These are phyloP conservation scores for Aspergillus funiculosus DNA, from an alignment of 495 filamentous ascomycete genomes.

Conservation along the genomic window DNA sequence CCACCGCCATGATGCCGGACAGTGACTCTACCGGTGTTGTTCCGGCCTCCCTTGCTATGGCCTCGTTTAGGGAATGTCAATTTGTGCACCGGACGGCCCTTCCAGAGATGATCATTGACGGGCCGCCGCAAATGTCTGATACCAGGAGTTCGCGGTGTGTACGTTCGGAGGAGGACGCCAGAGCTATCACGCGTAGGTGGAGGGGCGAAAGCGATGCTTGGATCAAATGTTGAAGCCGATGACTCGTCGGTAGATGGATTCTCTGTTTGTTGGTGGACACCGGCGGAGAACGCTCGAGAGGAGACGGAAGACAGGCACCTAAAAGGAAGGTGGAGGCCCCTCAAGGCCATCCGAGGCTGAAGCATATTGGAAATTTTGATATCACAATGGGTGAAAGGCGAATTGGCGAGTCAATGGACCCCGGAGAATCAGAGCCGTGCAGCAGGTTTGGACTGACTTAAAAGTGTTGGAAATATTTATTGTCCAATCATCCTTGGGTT, in stretches of 20 bases:
- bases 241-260: slow-evolving; percentile 29
- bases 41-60: slow-evolving; percentile 85
- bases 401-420: slow-evolving; percentile 10
- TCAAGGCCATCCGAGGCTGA: slow-evolving; percentile 57
- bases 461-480: not conserved
- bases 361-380: slow-evolving; percentile 45
- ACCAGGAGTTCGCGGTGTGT: slow-evolving; percentile 93
- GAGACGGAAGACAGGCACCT: slow-evolving; percentile 34
- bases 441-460: not conserved
- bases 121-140: slow-evolving; percentile 83
- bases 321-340: slow-evolving; percentile 46
- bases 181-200: slow-evolving; percentile 38
- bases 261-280: slow-evolving; percentile 32
- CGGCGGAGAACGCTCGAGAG: slow-evolving; percentile 53
- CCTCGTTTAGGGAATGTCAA: slow-evolving; percentile 89
- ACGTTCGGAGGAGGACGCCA: slow-evolving; percentile 59
- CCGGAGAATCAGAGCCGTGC: slow-evolving; percentile 5
- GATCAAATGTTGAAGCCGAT: slow-evolving; percentile 29
- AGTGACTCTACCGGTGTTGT: slow-evolving; percentile 76
- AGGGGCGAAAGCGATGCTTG: slow-evolving; percentile 40
- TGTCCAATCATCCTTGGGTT: slow-evolving; percentile 13
- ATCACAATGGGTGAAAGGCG: not conserved
- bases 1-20: slow-evolving; percentile 89
- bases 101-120: slow-evolving; percentile 94
- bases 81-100: slow-evolving; percentile 73